phyloP scores from a whole-genome alignment of 1,284 basidiomycete genomes.

The Ustilago lituana region DNA sequence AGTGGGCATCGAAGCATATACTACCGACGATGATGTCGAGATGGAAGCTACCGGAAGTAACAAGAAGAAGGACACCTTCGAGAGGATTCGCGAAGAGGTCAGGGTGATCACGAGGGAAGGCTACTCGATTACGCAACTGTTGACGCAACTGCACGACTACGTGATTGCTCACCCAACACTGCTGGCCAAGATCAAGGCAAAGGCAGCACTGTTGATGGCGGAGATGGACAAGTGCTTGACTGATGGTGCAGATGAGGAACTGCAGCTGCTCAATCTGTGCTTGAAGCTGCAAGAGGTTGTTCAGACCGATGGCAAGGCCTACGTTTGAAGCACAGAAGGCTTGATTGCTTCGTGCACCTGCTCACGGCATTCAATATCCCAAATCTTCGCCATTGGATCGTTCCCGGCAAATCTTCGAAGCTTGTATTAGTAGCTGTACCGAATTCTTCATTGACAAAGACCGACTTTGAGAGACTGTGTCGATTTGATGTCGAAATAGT shows the following conservation, averaged over 20 bases:
- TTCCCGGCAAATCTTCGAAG: not conserved
- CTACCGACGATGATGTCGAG: constrained; percentile 68
- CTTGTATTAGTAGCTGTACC: constrained; percentile 21
- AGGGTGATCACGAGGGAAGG: constrained; percentile 83
- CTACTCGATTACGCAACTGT: constrained; percentile 88
- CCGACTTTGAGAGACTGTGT: not conserved
- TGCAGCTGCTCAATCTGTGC: constrained; percentile 90
- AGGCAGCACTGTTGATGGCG: constrained; percentile 84
- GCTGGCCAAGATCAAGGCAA: constrained; percentile 81
- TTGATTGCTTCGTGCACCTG: no score
- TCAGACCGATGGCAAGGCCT: constrained; percentile 36
- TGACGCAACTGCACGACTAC: constrained; percentile 92
- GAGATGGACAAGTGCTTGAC: constrained; percentile 95
- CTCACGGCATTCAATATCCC: no score
- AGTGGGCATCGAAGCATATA: constrained; percentile 75
- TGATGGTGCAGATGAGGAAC: constrained; percentile 97
- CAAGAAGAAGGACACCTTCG: constrained; percentile 72
- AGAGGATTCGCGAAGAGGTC: constrained; percentile 78
- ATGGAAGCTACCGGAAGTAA: constrained; percentile 71
- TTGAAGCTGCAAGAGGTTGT: constrained; percentile 72
- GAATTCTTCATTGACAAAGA: not conserved
- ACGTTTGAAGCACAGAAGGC: constrained; percentile 23
- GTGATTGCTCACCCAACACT: constrained; percentile 83
- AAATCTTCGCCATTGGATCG: no score
- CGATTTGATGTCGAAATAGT: no score